Percentiles rank a stretch among this genome's conserved stretches.
phyloP scores from a whole-genome alignment of 805 yeast genomes.

The Jamesozyma lodderae region DNA sequence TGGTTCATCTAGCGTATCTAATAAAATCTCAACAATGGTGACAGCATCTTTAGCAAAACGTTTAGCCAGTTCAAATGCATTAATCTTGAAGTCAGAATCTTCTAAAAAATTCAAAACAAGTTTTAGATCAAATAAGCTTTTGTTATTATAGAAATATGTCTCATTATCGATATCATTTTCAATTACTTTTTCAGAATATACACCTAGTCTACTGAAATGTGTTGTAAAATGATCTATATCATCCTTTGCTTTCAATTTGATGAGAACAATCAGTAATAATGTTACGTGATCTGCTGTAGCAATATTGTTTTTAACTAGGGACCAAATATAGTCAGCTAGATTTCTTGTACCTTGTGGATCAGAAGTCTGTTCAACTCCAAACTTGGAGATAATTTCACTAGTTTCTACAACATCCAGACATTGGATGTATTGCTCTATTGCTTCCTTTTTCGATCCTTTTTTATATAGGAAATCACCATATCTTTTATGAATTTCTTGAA shows the following conservation, averaged over 20 bases:
- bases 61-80: conserved; percentile 63
- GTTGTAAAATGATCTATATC: conserved; percentile 52
- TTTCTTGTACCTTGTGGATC: conserved; percentile 33
- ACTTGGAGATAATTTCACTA: conserved; percentile 70
- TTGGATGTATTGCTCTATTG: conserved; percentile 66
- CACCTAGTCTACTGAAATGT: conserved; percentile 27
- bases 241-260: conserved; percentile 57
- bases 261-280: conserved; percentile 64
- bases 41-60: conserved; percentile 60
- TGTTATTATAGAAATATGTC: conserved; percentile 25
- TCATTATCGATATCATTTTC: conserved; percentile 32
- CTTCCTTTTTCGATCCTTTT: conserved; percentile 55
- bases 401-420: conserved; percentile 48
- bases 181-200: conserved; percentile 21
- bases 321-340: conserved; percentile 55
- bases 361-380: conserved; percentile 49
- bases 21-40: conserved; percentile 63
- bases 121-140: conserved; percentile 49
- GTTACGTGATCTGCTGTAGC: conserved; percentile 80
- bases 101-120: conserved; percentile 60
- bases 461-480: conserved; percentile 69
- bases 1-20: conserved; percentile 56
- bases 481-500: conserved; percentile 38
- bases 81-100: conserved; percentile 56
- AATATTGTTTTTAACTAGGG: conserved; percentile 42